Base-by-base conservation (phyloP, 2,329 filamentous ascomycete species). In the Leptographium procerum region DNA sequence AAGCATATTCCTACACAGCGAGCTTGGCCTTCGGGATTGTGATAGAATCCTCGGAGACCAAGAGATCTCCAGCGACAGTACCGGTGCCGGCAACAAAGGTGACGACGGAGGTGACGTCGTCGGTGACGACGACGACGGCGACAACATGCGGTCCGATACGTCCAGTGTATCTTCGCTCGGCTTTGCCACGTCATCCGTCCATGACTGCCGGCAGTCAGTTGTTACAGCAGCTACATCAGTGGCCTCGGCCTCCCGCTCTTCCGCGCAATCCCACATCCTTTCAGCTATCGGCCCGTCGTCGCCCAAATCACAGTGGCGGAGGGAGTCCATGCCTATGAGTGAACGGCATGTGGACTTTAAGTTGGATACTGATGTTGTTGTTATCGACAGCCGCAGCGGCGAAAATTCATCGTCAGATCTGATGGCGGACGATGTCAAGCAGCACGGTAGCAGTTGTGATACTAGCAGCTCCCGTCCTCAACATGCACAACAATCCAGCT, bases 201-300 rank as follows among this genome's bases (percentile, higher is more conserved):
- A 68, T 10, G 68, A 65, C 34, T 66, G 70, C 45, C 69, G 71
- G 33, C 70, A 69, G 51, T 76, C 74, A 0, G 67, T 75, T 52
- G 63, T 68, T 40, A 76, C 75, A 2, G 64, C 70, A 29, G 72
- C 72, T 34, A 76, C 75, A 4, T 74, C 73, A 24, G 63, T 75
- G 34, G 70, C 70, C 6, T 69, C 70, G 1, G 71, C 68, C 26
- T 69, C 67, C 55, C 64, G 66, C 33, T 66, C 67, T 47, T 65
- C 65, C 2, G 57, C 64, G 3, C 61, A 65, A 60, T 68, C 68
- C 31, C 65, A 60, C 19, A 59, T 54, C 13, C 59, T 60, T 9
- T 60, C 55, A 61, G 59, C 58, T 13, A 40, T 63, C 31, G 62
- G 56, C 2, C 57, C 60, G 31, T 57, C 47, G 14, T 53, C 50